phyloP scores from a whole-genome alignment of 169 alveolate species.

The Plasmodium yoelii region DNA sequence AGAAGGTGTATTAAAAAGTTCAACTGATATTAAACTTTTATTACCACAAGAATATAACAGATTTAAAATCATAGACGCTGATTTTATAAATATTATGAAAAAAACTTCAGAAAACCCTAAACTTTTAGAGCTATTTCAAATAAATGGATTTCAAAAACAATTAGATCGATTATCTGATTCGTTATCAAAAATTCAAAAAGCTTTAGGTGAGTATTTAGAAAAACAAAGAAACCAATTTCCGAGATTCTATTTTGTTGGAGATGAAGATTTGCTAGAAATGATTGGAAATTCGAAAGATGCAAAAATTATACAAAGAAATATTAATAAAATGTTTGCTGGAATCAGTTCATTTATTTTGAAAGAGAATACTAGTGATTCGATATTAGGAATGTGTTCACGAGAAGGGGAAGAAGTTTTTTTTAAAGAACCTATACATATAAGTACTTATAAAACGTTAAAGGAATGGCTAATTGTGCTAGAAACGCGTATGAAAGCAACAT shows the following conservation, averaged over 20 bases:
- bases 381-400: conserved; percentile 89
- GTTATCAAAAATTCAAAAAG: conserved; percentile 95
- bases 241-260: conserved; percentile 98
- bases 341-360: conserved; percentile 89
- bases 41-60: conserved; percentile 95
- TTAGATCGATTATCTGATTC: conserved; percentile 94
- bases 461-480: conserved; percentile 93
- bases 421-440: conserved; percentile 84
- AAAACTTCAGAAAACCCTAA: conserved; percentile 92
- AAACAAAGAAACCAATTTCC: conserved; percentile 98
- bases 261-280: conserved; percentile 98
- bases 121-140: conserved; percentile 89
- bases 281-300: conserved; percentile 98
- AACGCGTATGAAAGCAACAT: conserved; percentile 84
- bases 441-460: conserved; percentile 90
- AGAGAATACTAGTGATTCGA: conserved; percentile 88
- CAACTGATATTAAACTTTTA: conserved; percentile 96
- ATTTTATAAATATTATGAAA: conserved; percentile 94
- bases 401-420: conserved; percentile 92
- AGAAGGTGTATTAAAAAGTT: conserved; percentile 97
- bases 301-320: conserved; percentile 94
- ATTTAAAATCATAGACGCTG: conserved; percentile 95
- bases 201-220: conserved; percentile 97
- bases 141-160: conserved; percentile 93
- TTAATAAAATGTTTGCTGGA: conserved; percentile 99